Percentiles rank a stretch among this genome's conserved stretches.
These are phyloP conservation scores for Vaccinium myrtillus DNA, from an alignment of 148 eudicot species.

Conservation along the genomic window DNA sequence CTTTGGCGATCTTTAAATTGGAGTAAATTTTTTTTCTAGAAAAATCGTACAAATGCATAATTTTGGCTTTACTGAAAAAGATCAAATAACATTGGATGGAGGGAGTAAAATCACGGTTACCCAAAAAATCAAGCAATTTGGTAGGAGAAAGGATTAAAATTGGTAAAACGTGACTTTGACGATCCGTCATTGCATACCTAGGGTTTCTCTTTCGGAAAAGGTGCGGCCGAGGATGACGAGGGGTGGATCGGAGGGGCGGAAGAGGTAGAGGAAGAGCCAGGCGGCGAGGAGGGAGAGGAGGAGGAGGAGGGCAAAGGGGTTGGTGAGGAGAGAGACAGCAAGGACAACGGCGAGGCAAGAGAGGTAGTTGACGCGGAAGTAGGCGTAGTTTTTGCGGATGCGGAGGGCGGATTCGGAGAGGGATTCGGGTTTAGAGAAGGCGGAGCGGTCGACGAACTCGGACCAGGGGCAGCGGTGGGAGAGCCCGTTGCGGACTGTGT, in stretches of 20 bases:
- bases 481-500: conserved; percentile 44
- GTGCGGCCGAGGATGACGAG: conserved; percentile 55
- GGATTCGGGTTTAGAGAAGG: conserved; percentile 78
- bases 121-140: too few species aligned
- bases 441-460: conserved; percentile 69
- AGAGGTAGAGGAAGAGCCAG: conserved; percentile 88
- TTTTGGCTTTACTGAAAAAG: too few species aligned
- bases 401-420: conserved; percentile 72
- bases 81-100: too few species aligned
- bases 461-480: conserved; percentile 81
- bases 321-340: conserved; percentile 66
- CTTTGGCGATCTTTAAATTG: too few species aligned
- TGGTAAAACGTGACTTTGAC: too few species aligned
- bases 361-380: conserved; percentile 83
- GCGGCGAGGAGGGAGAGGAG: conserved; percentile 62
- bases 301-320: conserved; percentile 75
- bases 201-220: conserved; percentile 71
- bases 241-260: conserved; percentile 78
- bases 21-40: too few species aligned
- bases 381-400: conserved; percentile 69
- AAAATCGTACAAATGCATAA: too few species aligned
- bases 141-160: too few species aligned
- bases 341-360: conserved; percentile 44
- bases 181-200: conserved; percentile 23
- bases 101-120: too few species aligned